Evolutionary conservation across 208 protist genomes (phyloP), one percentile per base, ranked within the genome.

Genomic region (Trypanosoma conorhini): DNA sequence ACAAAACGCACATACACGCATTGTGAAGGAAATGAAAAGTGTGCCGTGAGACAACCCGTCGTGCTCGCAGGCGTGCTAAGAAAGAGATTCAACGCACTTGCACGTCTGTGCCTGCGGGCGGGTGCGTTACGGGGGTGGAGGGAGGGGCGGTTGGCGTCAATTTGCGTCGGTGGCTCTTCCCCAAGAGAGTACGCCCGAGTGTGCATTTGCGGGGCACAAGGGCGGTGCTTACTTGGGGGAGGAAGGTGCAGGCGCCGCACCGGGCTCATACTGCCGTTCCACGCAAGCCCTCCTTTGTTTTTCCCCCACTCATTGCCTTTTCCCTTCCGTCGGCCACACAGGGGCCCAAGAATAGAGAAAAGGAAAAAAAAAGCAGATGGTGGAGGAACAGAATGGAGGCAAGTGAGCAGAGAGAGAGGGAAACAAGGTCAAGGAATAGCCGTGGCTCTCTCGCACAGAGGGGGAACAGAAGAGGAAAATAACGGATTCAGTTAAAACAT

Each of bases 131-230:
- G 42, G 8, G 42, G 3, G 13, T 1, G 42, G 42, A 21, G 61
- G 26, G 30, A 5, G 38, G 28, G 57, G n/a, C n/a, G 28, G 22
- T 65, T 15, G 24, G 12, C 24, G 30, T 65, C 10, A 48, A 48
- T 62, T 62, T 46, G 30, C 21, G n/a, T 62, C 1, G 4, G 15
- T 7, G 51, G 13, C 50, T 74, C 58, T 74, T 48, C 68, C 68
- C 68, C 59, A 40, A 67, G 21, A 59, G 60, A 74, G 68, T 74
- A 74, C 59, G 51, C 68, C 35, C 48, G 28, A 64, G 22, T 74
- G 60, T 31, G 21, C 58, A 67, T 61, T 1, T 62, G 9, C 22
- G 31, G 9, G 33, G 51, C 58, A 50, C 60, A 76, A 2, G 42
- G 30, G 62, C 55, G 59, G 64, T 54, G 58, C 57, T 57, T 52